A percentile compares a stretch with the other conserved stretches of the same genome.
These are phyloP conservation scores for Diplogelasinospora grovesii DNA, from an alignment of 495 filamentous ascomycete genomes.

Conservation along the genomic window DNA sequence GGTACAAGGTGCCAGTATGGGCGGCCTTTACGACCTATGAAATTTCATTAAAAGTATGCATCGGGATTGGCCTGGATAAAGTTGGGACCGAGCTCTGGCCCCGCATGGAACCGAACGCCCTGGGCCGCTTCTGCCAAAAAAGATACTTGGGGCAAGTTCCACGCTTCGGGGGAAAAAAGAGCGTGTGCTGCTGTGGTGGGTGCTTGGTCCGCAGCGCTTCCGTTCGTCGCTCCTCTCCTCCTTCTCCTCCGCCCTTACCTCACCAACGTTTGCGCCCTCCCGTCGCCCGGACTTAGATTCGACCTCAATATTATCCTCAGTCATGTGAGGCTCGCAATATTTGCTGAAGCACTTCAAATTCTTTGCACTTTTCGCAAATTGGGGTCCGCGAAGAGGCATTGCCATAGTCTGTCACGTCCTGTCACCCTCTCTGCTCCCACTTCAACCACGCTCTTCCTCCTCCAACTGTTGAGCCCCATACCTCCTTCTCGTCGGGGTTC, in stretches of 20 bases:
- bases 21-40: too few relatives aligned
- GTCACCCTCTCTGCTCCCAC: conserved; percentile 4
- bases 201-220: conserved; percentile 18
- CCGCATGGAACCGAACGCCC: conserved; percentile 5
- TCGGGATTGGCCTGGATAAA: conserved; percentile 9
- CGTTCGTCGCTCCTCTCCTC: conserved; percentile 8
- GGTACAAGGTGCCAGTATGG: too few relatives aligned
- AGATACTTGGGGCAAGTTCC: conserved; percentile 23
- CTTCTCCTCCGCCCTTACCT: conserved; percentile 13
- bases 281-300: conserved; percentile 4
- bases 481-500: too few relatives aligned
- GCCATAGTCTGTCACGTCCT: too few relatives aligned
- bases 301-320: conserved; percentile 3
- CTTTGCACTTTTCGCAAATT: conserved; percentile 12
- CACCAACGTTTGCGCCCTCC: conserved; percentile 13
- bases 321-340: conserved; percentile 18
- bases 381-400: too few relatives aligned
- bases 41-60: conserved; percentile 2
- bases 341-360: conserved; percentile 11
- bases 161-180: conserved; percentile 17
- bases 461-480: too few relatives aligned
- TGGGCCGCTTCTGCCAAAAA: conserved; percentile 24
- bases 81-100: conserved; percentile 15
- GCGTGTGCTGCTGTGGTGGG: conserved; percentile 11
- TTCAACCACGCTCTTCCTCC: conserved; percentile 2